Conservation (phyloP, 768 basidiomycete genomes). For the Crepidotus variabilis region DNA sequence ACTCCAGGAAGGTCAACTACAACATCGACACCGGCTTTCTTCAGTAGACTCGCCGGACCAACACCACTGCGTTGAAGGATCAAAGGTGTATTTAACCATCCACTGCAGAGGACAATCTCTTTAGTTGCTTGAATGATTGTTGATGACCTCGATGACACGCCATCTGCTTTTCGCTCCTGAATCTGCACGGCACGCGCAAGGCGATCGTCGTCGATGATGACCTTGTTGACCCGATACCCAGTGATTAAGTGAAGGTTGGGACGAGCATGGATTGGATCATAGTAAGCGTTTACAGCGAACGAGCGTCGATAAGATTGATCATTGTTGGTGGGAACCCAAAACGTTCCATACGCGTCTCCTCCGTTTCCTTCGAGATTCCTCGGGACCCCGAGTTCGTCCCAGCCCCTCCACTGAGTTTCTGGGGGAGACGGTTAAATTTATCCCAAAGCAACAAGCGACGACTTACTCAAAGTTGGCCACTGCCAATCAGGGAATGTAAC, state of each 20-base stretch:
- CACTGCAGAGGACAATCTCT: constrained; percentile 10
- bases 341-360: constrained; percentile 10
- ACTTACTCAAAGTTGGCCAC: constrained; percentile 12
- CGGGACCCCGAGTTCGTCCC: constrained; percentile 9
- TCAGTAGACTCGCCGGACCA: constrained; percentile 6
- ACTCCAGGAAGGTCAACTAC: constrained; percentile 12
- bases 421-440: not conserved
- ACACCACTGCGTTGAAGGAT: constrained; percentile 10
- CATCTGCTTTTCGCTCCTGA: not conserved
- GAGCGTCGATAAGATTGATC: constrained; percentile 12
- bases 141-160: not conserved
- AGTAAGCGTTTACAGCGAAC: constrained; percentile 8
- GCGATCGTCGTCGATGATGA: constrained; percentile 5
- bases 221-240: constrained; percentile 9
- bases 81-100: constrained; percentile 10
- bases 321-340: constrained; percentile 12
- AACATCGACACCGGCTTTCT: constrained; percentile 4
- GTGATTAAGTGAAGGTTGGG: constrained; percentile 10
- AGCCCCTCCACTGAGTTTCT: constrained; percentile 11
- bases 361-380: constrained; percentile 8
- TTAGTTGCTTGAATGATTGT: constrained; percentile 1
- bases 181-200: constrained; percentile 1
- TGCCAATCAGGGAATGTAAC: constrained; percentile 13
- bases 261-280: constrained; percentile 6
- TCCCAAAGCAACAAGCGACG: not conserved